These are phyloP conservation scores for Trichoderma gamsii DNA, from an alignment of 495 filamentous ascomycete species.

Conservation along the genomic window DNA sequence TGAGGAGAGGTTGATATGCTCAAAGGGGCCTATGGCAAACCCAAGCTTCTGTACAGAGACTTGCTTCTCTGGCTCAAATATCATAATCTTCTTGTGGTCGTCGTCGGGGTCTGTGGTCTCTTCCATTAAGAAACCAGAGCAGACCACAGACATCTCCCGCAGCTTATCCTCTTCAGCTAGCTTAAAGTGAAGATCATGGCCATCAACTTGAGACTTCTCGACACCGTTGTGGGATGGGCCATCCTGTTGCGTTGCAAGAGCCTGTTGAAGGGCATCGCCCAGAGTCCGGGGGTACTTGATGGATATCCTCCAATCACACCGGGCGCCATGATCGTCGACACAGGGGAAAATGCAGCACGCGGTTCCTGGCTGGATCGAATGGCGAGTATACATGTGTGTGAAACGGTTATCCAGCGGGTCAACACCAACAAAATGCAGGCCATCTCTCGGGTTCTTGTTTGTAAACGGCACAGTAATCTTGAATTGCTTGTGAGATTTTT, in stretches of 20 bases:
- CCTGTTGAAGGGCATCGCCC: constrained; percentile 66
- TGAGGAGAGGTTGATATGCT: constrained; percentile 75
- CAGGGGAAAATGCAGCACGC: constrained; percentile 87
- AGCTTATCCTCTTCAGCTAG: constrained; percentile 72
- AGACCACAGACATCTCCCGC: constrained; percentile 81
- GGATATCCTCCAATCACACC: constrained; percentile 81
- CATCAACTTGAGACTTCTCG: constrained; percentile 18
- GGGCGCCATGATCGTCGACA: constrained; percentile 70
- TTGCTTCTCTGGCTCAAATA: constrained; percentile 64
- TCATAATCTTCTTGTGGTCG: constrained; percentile 71
- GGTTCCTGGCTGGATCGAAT: constrained; percentile 66
- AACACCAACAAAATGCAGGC: constrained; percentile 83
- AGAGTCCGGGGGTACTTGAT: constrained; percentile 80
- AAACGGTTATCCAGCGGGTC: constrained; percentile 71
- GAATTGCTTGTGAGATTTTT: constrained; percentile 26
- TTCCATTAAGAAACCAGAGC: constrained; percentile 79
- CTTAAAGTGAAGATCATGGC: constrained; percentile 12
- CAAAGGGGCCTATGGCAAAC: constrained; percentile 90
- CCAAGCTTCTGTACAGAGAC: constrained; percentile 82
- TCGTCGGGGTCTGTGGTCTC: constrained; percentile 71
- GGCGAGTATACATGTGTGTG: constrained; percentile 86
- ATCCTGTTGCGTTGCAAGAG: constrained; percentile 25
- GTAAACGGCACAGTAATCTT: constrained; percentile 65
- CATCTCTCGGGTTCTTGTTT: constrained; percentile 69
- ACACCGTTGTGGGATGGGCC: constrained; percentile 11